Evolutionary conservation across 176 grass and related monocot genomes (phyloP).

Genomic region (Oryza glumipatula): DNA sequence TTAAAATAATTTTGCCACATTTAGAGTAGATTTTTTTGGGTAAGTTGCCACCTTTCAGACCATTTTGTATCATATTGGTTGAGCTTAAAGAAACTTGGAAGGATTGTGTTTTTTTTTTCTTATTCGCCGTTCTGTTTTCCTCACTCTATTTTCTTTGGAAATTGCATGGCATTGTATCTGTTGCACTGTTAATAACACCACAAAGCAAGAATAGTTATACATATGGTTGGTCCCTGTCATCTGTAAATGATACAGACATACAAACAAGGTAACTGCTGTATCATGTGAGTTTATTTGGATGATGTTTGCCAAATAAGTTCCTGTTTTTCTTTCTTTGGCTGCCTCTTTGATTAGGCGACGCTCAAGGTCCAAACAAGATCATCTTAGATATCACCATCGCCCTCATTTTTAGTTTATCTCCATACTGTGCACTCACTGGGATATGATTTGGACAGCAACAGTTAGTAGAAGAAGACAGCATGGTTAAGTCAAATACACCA

Average conservation of each 20-base stretch:
- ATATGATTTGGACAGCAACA: constrained; percentile 17
- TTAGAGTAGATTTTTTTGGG: not conserved
- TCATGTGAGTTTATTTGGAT: constrained; percentile 28
- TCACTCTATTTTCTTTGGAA: not conserved
- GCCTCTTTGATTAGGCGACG: not conserved
- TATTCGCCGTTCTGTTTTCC: not conserved
- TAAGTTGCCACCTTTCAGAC: not conserved
- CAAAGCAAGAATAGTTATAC: not conserved
- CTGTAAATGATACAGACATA: constrained; percentile 13
- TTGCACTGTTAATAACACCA: constrained; percentile 6
- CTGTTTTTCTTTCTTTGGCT: not conserved
- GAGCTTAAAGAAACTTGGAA: not conserved
- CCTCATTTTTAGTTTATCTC: not conserved
- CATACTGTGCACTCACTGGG: not conserved
- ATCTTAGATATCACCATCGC: not conserved
- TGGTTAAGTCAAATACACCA: constrained; percentile 8
- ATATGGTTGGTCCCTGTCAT: constrained; percentile 2
- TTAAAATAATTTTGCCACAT: not conserved
- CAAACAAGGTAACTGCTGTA: not conserved
- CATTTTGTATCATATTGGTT: constrained; percentile 20
- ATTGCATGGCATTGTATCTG: not conserved
- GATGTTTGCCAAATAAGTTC: not conserved
- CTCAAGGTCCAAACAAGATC: not conserved
- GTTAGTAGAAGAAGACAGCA: not conserved
- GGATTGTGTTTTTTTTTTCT: not conserved